Conservation (phyloP, 2,329 filamentous ascomycete species). For the Lasiodiplodia citricola region DNA sequence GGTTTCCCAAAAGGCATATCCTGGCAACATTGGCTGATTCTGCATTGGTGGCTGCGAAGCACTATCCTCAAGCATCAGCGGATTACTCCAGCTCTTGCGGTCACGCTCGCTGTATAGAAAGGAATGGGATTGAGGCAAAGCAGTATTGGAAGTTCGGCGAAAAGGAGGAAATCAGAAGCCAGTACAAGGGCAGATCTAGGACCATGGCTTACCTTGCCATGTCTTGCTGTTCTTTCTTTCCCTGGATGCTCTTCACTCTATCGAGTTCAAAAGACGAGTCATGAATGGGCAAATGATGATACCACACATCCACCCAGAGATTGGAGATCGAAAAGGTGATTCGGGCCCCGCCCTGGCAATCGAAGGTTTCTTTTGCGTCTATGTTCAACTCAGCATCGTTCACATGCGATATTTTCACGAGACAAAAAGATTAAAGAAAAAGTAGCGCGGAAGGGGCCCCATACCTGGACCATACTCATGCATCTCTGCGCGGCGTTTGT, state of each 20-base stretch:
- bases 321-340: constrained; percentile 8
- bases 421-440: neutral
- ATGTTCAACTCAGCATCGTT: neutral
- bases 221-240: neutral
- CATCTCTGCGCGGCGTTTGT: constrained; percentile 28
- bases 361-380: neutral
- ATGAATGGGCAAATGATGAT: constrained; percentile 14
- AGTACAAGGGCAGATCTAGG: neutral
- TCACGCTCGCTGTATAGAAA: neutral
- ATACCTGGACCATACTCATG: neutral
- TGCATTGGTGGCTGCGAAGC: neutral
- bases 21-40: neutral
- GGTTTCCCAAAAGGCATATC: neutral
- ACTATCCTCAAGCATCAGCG: neutral
- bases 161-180: neutral
- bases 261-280: neutral
- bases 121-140: neutral
- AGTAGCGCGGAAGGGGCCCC: neutral
- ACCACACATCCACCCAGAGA: constrained; percentile 14
- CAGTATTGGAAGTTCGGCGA: neutral
- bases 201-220: neutral
- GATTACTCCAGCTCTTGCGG: neutral
- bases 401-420: too few relatives aligned
- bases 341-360: constrained; percentile 3
- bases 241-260: neutral